Evolutionary conservation across 2,329 filamentous ascomycete species (phyloP), one percentile per base, ranked within the genome.

Genomic region (Colletotrichum costaricense): DNA sequence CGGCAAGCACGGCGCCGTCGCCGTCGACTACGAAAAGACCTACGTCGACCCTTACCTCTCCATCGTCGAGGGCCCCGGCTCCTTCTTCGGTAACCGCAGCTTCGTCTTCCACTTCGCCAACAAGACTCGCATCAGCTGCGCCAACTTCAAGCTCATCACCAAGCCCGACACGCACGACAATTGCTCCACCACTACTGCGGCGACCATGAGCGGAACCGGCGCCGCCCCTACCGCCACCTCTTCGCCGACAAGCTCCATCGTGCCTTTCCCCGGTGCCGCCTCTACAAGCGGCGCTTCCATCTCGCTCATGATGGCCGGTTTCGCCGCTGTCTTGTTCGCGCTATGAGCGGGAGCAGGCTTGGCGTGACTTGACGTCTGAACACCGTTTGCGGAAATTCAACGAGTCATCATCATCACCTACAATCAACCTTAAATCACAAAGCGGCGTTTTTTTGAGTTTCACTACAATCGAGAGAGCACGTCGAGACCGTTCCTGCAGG

Each of bases 1-100:
- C 77, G 94, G 94, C 79, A 96, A 96, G 84, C 85, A 93, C 78
- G 93, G 93, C 74, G 86, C 86, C 73, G 88, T 93, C 78, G 56
- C 52, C 49, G 33, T 56, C 2, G 86, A 87, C 75, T 91, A 87
- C 78, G 79, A 80, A 33, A 82, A 80, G 68, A 83, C 82, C 62
- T 93, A 89, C 82, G 78, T 81, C 72, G 92, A 94, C 78, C 80
- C 82, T 26, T 93, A 87, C 78, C 83, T 87, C n/a, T 90, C 91
- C 4, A 87, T 90, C 38, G 78, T 83, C 56, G 79, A 85, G 16
- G 87, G 86, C 46, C 81, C 85, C 54, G 85, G 84, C 7, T 84
- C 88, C 63, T 94, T 90, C 84, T 89, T 93, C 72, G 91, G 90
- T 58, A 91, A 93, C 83, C 87, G 89, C 73, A 91, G 89, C 72